A percentile compares a stretch with the other conserved stretches of the same genome.
phyloP scores from a whole-genome alignment of 768 basidiomycete genomes.

The Polyporus arcularius region DNA sequence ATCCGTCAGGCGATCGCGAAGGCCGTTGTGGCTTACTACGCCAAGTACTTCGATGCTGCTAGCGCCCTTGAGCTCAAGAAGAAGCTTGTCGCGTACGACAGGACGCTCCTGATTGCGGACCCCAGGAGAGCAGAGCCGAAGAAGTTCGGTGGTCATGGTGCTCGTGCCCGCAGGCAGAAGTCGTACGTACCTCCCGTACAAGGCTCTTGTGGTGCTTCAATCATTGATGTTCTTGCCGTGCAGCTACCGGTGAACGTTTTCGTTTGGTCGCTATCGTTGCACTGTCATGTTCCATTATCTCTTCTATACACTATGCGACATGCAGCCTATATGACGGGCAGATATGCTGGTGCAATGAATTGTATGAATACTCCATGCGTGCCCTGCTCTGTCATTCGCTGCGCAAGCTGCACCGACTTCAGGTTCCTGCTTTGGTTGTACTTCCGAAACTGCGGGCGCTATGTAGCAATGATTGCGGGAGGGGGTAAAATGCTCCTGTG shows the following conservation, averaged over 20 bases:
- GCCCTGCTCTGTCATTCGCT: background rate
- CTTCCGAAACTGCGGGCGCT: too few species aligned
- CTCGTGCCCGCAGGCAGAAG: slow-evolving; percentile 98
- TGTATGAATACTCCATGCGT: slow-evolving; percentile 5
- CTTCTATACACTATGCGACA: slow-evolving; percentile 35
- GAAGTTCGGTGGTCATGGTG: slow-evolving; percentile 99
- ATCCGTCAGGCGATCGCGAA: slow-evolving; percentile 99
- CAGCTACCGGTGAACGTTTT: slow-evolving; percentile 76
- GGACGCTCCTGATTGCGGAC: slow-evolving; percentile 87
- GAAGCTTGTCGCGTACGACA: slow-evolving; percentile 94
- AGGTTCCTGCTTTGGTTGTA: too few species aligned
- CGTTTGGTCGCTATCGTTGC: slow-evolving; percentile 38
- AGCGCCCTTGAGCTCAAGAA: slow-evolving; percentile 98
- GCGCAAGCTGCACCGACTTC: background rate
- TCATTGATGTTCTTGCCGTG: background rate
- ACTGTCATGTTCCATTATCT: slow-evolving; percentile 47
- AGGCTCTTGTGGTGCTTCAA: background rate
- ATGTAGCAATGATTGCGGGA: too few species aligned
- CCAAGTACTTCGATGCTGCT: slow-evolving; percentile 98
- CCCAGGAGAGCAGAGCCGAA: slow-evolving; percentile 98
- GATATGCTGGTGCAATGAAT: slow-evolving; percentile 23
- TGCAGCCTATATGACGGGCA: slow-evolving; percentile 34
- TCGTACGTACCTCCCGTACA: slow-evolving; percentile 50
- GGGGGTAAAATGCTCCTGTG: too few species aligned
- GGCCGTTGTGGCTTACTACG: slow-evolving; percentile 96